Percentiles rank a stretch among this genome's conserved stretches.
Evolutionary conservation across 768 basidiomycete genomes (phyloP).

Genomic region (Chlorophyllum brunneum): DNA sequence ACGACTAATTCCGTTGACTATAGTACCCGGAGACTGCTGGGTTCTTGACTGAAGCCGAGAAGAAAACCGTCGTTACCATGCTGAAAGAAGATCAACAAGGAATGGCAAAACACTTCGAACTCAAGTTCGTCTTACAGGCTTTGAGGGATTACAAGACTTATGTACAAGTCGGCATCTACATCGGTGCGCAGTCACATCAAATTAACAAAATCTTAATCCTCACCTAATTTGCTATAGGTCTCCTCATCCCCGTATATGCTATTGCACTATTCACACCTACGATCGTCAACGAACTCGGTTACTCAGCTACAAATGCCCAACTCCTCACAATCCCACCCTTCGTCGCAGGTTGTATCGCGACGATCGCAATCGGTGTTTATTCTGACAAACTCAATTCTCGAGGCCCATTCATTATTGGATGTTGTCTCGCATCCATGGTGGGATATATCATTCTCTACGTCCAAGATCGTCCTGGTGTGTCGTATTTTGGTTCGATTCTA

Average conservation of each 20-base stretch:
- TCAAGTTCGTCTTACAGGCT: conserved; percentile 45
- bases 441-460: conserved; percentile 50
- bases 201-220: neutral
- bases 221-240: conserved; percentile 15
- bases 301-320: conserved; percentile 45
- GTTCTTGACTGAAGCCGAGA: conserved; percentile 47
- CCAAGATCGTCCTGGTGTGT: conserved; percentile 27
- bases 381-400: conserved; percentile 40
- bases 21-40: conserved; percentile 57
- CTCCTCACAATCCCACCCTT: conserved; percentile 51
- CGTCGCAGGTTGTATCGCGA: conserved; percentile 39
- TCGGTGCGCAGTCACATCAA: conserved; percentile 32
- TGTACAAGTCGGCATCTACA: conserved; percentile 35
- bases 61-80: conserved; percentile 32
- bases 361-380: conserved; percentile 35
- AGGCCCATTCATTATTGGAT: conserved; percentile 46
- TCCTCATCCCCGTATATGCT: conserved; percentile 42
- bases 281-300: conserved; percentile 44
- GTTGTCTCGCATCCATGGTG: conserved; percentile 39
- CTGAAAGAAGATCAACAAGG: conserved; percentile 42
- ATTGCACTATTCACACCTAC: conserved; percentile 48
- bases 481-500: conserved; percentile 46
- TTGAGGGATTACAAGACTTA: conserved; percentile 43
- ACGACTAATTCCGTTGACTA: neutral
- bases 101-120: conserved; percentile 41